Conservation (phyloP, 2,329 filamentous ascomycete genomes). For the Metarhizium humberi region DNA sequence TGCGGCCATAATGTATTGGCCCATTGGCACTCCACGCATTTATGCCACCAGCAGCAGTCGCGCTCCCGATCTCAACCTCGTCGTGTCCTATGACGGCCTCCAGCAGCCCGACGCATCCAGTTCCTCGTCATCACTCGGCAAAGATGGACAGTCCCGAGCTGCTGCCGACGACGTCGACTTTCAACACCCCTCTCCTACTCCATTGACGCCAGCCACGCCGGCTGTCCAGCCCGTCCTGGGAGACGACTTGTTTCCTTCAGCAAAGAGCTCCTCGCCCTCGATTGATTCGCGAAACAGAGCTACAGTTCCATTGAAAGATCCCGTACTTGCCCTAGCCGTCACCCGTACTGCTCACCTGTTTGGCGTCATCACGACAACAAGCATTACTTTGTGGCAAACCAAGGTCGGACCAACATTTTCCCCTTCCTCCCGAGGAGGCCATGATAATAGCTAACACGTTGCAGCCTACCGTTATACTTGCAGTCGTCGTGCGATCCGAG, state of each 20-base stretch:
- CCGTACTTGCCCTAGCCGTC: constrained; percentile 64
- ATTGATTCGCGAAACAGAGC: constrained; percentile 17
- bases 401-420: constrained; percentile 51
- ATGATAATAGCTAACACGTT: constrained; percentile 7
- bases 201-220: constrained; percentile 46
- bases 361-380: constrained; percentile 74
- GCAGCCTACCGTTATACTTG: constrained; percentile 81
- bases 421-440: background rate
- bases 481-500: constrained; percentile 72
- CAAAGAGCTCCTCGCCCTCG: constrained; percentile 8
- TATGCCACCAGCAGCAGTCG: constrained; percentile 67
- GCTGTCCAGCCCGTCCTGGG: constrained; percentile 51
- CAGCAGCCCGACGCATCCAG: constrained; percentile 22
- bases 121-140: constrained; percentile 4
- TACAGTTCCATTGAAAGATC: constrained; percentile 44
- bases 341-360: constrained; percentile 76
- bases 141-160: constrained; percentile 13
- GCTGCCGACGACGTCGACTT: constrained; percentile 24
- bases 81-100: constrained; percentile 54
- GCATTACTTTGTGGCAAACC: constrained; percentile 93
- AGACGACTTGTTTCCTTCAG: constrained; percentile 26
- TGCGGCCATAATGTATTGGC: constrained; percentile 71
- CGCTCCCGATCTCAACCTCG: constrained; percentile 37
- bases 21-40: constrained; percentile 73
- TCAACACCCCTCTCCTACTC: constrained; percentile 32